A percentile compares a stretch with the other conserved stretches of the same genome.
Conservation (phyloP, 2,329 filamentous ascomycete genomes). For the Penicillium polonicum region DNA sequence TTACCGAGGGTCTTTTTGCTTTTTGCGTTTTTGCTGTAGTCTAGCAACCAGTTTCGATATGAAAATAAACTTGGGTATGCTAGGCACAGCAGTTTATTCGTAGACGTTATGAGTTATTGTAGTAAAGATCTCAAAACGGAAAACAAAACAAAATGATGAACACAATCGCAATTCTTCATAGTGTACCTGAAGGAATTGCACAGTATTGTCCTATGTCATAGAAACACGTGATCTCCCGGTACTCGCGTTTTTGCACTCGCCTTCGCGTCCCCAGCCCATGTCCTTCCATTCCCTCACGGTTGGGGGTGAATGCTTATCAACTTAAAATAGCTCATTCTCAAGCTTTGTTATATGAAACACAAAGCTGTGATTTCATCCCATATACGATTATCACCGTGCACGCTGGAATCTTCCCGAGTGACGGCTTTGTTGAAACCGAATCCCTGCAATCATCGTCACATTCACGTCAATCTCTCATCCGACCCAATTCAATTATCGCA, state of each 20-base stretch:
- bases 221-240: conserved; percentile 15
- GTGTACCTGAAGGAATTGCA: background rate
- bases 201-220: background rate
- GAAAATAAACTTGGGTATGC: conserved; percentile 34
- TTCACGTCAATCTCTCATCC: background rate
- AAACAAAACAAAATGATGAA: background rate
- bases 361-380: background rate
- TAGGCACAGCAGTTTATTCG: conserved; percentile 12
- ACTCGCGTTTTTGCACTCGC: conserved; percentile 18
- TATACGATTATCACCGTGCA: background rate
- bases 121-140: background rate
- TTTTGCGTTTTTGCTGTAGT: conserved; percentile 23
- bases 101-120: background rate
- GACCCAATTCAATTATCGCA: background rate
- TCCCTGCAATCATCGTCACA: conserved; percentile 9
- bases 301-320: background rate
- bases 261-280: background rate
- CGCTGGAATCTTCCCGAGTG: background rate
- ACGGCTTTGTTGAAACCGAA: conserved; percentile 9
- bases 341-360: background rate
- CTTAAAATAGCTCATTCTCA: background rate
- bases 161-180: too few species aligned
- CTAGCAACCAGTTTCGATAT: conserved; percentile 32
- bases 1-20: conserved; percentile 13
- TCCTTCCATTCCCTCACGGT: conserved; percentile 4